These are phyloP conservation scores for Casuarina equisetifolia DNA, from an alignment of 306 rosid species.

Conservation along the genomic window DNA sequence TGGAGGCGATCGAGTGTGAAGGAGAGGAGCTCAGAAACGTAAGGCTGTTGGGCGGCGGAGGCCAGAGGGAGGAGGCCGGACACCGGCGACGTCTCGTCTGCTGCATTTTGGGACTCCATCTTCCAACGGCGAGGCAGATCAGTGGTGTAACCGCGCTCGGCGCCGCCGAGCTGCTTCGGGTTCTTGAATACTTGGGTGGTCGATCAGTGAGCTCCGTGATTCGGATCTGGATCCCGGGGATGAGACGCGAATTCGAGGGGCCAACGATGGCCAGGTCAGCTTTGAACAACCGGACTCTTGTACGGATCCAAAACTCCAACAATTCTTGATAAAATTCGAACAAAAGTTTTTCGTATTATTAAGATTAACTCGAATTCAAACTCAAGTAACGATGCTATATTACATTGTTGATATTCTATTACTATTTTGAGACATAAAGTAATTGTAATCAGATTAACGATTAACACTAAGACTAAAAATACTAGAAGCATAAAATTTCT, in stretches of 20 bases:
- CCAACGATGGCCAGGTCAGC: not conserved
- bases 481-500: no score
- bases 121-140: constrained; percentile 33
- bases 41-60: constrained; percentile 84
- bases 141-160: constrained; percentile 1
- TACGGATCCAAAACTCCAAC: no score
- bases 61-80: constrained; percentile 69
- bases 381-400: no score
- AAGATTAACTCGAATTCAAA: no score
- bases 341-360: no score
- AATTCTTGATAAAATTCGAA: no score
- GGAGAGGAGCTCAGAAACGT: constrained; percentile 94
- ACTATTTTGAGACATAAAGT: no score
- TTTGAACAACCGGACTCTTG: not conserved
- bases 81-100: constrained; percentile 42
- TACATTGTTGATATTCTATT: no score
- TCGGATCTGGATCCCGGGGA: constrained; percentile 21
- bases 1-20: constrained; percentile 97
- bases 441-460: no score
- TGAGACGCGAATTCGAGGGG: not conserved
- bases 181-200: not conserved
- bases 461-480: no score
- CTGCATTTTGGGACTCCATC: constrained; percentile 59
- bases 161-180: constrained; percentile 24
- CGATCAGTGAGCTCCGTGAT: not conserved